Conservation (phyloP, 352 stramenopile genomes). For the Phytopythium cucurbitacearum region DNA sequence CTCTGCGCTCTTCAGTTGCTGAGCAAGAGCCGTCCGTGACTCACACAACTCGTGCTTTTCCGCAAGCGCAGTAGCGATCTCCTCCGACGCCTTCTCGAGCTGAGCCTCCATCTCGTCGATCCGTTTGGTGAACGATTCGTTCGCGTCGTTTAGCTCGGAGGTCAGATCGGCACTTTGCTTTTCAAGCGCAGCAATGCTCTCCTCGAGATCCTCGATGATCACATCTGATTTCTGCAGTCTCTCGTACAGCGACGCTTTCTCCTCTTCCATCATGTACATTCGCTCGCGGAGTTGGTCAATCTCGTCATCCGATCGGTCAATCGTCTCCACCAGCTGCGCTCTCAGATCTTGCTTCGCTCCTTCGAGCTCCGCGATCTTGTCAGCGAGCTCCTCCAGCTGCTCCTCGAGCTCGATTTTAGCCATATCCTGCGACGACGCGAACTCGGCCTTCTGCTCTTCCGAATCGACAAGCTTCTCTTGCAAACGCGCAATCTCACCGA, state of each 20-base stretch:
- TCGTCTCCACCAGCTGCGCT: slow-evolving; percentile 27
- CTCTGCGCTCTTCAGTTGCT: slow-evolving; percentile 9
- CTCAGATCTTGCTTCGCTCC: slow-evolving; percentile 44
- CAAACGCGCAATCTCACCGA: slow-evolving; percentile 49
- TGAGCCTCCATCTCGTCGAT: slow-evolving; percentile 23
- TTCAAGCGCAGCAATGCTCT: slow-evolving; percentile 25
- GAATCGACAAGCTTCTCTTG: slow-evolving; percentile 43
- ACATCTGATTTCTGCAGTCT: slow-evolving; percentile 32
- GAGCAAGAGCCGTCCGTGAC: slow-evolving; percentile 6
- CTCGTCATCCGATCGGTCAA: slow-evolving; percentile 36
- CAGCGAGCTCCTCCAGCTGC: slow-evolving; percentile 48
- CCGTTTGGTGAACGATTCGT: slow-evolving; percentile 17
- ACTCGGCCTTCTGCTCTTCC: slow-evolving; percentile 35
- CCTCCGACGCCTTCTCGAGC: slow-evolving; percentile 30
- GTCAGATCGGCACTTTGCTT: slow-evolving; percentile 26
- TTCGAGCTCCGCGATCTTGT: slow-evolving; percentile 58
- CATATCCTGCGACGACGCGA: slow-evolving; percentile 40
- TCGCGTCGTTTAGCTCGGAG: slow-evolving; percentile 12
- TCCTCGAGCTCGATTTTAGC: slow-evolving; percentile 50
- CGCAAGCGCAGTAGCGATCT: slow-evolving; percentile 23
- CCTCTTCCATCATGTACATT: slow-evolving; percentile 41
- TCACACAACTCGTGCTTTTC: slow-evolving; percentile 19
- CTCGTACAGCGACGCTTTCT: slow-evolving; percentile 32
- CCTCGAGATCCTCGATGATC: slow-evolving; percentile 26
- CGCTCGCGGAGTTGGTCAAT: slow-evolving; percentile 42